Base-by-base conservation (phyloP, 257 asterid species). In the Linaria vulgaris region DNA sequence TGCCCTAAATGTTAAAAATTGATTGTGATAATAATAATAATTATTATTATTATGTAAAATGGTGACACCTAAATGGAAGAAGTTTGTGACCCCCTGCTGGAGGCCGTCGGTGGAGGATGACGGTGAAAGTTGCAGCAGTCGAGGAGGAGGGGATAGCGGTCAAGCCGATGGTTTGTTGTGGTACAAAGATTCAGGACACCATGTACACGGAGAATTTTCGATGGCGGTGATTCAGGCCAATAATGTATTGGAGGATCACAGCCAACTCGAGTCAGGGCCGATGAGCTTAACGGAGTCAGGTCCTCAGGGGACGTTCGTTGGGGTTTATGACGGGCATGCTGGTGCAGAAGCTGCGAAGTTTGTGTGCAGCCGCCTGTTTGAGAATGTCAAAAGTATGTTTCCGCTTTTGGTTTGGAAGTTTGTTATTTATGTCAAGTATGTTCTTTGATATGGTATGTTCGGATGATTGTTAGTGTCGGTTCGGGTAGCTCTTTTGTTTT, bases 191-290 rank as follows among this genome's bases (percentile, higher is more conserved):
- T 71, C 71, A 22, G 97, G 94, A 39, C 51, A 61, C 0, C 97
- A 91, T 73, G 78, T 80, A 16, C 51, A 83, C 59, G 97, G 97
- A 31, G 89, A 88, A 57, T 91, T 85, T 75, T 91, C 96, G 0
- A 83, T 91, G 89, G 96, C 97, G 0, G 86, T 88, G 6, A 70
- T 91, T 69, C 97, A 91, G 73, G 96, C 96, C 6, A 91, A 91
- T 56, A 76, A 37, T 61, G 61, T 70, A 25, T 51, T 88, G 74
- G 97, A 91, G 72, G 97, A 88, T 85, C 82, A 85, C 13, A 66
- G 96, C 74, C 96, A 88, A 72, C 73, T 91, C n/a, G 96, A 91
- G 72, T 91, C 95, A 0, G 97, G 96, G 37, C 75, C 89, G 3
- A 56, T 91, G 90, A 85, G 95, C 74, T 73, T 71, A 6, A 17